Conservation (phyloP, 208 protist genomes). For the Tritrichomonas musculus region DNA sequence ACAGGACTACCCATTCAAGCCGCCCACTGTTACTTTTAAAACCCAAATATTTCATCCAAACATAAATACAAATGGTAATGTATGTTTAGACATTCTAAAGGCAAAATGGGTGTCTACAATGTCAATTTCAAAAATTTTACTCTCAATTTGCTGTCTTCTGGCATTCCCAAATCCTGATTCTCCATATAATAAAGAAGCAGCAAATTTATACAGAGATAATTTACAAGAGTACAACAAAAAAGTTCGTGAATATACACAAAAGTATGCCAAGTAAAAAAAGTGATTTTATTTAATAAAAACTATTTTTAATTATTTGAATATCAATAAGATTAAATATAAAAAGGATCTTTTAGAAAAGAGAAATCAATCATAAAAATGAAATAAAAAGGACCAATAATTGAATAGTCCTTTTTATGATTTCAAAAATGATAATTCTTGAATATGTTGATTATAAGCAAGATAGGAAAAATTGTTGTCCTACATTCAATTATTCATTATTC, state of each 20-base stretch:
- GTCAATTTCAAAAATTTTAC: constrained; percentile 94
- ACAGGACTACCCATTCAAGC: constrained; percentile 88
- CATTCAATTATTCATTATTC: too few species aligned
- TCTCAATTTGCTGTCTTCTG: constrained; percentile 93
- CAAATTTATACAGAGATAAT: constrained; percentile 79
- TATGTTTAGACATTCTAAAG: constrained; percentile 95
- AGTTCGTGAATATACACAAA: constrained; percentile 76
- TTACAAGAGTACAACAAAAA: constrained; percentile 55
- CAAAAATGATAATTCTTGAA: too few species aligned
- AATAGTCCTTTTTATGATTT: too few species aligned
- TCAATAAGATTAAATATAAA: too few species aligned
- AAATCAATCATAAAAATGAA: too few species aligned
- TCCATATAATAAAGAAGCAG: constrained; percentile 91
- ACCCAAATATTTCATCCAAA: constrained; percentile 77
- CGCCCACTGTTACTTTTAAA: constrained; percentile 75
- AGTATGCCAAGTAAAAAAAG: constrained; percentile 50
- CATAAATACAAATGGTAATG: constrained; percentile 86
- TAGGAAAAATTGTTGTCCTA: too few species aligned
- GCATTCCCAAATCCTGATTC: constrained; percentile 98
- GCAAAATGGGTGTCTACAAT: constrained; percentile 87
- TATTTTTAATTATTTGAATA: too few species aligned
- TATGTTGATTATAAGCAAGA: too few species aligned
- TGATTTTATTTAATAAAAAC: too few species aligned
- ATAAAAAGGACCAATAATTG: too few species aligned
- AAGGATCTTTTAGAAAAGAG: too few species aligned